Evolutionary conservation across 2,329 filamentous ascomycete genomes (phyloP), one percentile per base, ranked within the genome.

Genomic region (Trichoderma brevicompactum): DNA sequence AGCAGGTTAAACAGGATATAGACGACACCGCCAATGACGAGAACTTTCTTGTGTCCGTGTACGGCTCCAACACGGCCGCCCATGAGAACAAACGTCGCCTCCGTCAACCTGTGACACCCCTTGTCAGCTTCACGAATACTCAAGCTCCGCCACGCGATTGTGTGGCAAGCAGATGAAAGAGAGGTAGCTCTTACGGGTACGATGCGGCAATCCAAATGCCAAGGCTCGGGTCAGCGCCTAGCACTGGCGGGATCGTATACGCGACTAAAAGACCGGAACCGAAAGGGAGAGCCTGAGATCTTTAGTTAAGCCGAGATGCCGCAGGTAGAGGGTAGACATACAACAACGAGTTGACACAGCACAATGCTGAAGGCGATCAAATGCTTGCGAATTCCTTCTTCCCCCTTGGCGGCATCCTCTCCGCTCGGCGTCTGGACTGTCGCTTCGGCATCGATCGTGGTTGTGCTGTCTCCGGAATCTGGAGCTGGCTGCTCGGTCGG

Each of bases 181-280:
- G 2, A 28, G 48, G 23, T 7, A 13, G n/a, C 48, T 41, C 58
- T 32, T 62, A 62, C 58, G 58, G 58, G 12, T 62, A 62, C 3
- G 58, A 41, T 19, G 58, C 58, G 19, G 58, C 58, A 43, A 62
- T 62, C 58, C 58, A 62, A 13, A 62, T 62, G 8, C 58, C 58
- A 23, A 62, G 8, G 7, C 23, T 49, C 8, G 48, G 38, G 12
- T 62, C 44, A 5, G 46, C n/a, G 9, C 48, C 58, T 8, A 52
- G n/a, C 36, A 52, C 8, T 5, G 48, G 36, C 12, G 58, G 58
- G 19, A 62, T 50, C n/a, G 46, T 52, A 44, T 52, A 62, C 23
- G 58, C 48, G 2, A 43, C 38, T 38, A 62, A 62, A n/a, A 62
- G 58, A 13, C 58, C 58, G 19, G 58, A 62, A 40, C 58, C 58